Evolutionary conservation across 2,329 filamentous ascomycete genomes (phyloP).

Genomic region (Verticillium alfalfae): DNA sequence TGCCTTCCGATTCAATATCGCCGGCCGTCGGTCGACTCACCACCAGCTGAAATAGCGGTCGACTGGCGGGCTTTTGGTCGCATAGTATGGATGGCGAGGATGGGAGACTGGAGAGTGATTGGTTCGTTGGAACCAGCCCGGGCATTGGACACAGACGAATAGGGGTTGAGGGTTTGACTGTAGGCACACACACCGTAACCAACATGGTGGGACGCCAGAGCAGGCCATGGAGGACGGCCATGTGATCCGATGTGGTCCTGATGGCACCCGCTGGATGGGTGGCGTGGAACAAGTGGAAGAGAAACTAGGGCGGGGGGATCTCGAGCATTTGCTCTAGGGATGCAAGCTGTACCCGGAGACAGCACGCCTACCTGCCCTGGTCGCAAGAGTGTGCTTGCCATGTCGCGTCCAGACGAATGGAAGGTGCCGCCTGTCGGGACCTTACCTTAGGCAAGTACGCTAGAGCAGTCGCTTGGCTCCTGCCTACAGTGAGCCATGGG

Average conservation of each 20-base stretch:
- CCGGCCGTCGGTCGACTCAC: neutral
- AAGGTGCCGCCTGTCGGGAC: too few species aligned
- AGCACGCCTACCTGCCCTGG: too few species aligned
- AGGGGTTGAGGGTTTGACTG: neutral
- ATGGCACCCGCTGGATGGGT: neutral
- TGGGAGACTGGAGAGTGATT: neutral
- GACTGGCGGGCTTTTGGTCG: neutral
- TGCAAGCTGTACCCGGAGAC: too few species aligned
- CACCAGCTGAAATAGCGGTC: neutral
- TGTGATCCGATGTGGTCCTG: neutral
- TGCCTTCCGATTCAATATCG: neutral
- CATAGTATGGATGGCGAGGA: neutral
- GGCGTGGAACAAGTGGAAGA: too few species aligned
- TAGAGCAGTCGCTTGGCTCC: too few species aligned
- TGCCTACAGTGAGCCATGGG: too few species aligned
- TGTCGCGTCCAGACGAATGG: too few species aligned
- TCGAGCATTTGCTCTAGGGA: too few species aligned
- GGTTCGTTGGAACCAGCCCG: neutral
- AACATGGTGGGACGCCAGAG: neutral
- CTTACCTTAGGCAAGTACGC: too few species aligned
- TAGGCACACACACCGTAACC: neutral
- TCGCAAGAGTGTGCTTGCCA: too few species aligned
- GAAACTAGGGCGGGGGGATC: too few species aligned
- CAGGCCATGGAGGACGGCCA: neutral
- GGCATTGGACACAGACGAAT: neutral